Base-by-base conservation (phyloP, 2,329 filamentous ascomycete species). In the Aspergillus sp. region DNA sequence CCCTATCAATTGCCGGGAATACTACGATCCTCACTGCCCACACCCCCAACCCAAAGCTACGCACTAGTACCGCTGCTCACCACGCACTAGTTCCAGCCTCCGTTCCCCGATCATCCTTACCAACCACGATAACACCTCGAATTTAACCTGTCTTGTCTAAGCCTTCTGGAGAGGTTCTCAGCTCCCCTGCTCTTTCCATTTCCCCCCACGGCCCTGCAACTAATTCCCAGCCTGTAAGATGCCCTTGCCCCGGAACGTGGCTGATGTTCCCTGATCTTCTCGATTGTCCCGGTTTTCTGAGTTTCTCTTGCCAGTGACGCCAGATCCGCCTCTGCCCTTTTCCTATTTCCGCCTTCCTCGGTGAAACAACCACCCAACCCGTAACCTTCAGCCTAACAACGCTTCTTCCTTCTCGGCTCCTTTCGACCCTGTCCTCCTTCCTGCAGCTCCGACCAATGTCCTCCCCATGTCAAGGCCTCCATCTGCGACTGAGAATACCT, bases 381-480 rank as follows among this genome's bases (percentile, higher is more conserved):
- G 62, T 61, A 65, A 41, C 55, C 58, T 23, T 58, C 52, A 21
- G 25, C 55, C 53, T 38, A 51, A 57, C 58, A 56, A 59, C 62
- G 59, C 53, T 58, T 60, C 47, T 60, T 38, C 42, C 58, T 58
- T 62, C 53, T 60, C 61, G 52, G 61, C 56, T 56, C 42, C 59
- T 58, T 55, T 58, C 60, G 51, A 57, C 56, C 60, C 52, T 66
- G 61, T 61, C 63, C 57, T 61, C 61, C 32, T 63, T 65, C 65
- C 64, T 70, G 70, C 66, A 69, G 65, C 62, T 68, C 69, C 75
- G 73, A 78, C 79, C 77, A 79, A 82, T 82, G 80, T 81, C 72
- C 75, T 77, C 75, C 75, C 74, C 80, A 82, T 82, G 80, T 82
- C 80, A 78, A 79, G 72, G 60, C 74, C 75, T 74, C 72, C 75